phyloP scores from a whole-genome alignment of 1,284 basidiomycete species.

The Pterulicium gracile region DNA sequence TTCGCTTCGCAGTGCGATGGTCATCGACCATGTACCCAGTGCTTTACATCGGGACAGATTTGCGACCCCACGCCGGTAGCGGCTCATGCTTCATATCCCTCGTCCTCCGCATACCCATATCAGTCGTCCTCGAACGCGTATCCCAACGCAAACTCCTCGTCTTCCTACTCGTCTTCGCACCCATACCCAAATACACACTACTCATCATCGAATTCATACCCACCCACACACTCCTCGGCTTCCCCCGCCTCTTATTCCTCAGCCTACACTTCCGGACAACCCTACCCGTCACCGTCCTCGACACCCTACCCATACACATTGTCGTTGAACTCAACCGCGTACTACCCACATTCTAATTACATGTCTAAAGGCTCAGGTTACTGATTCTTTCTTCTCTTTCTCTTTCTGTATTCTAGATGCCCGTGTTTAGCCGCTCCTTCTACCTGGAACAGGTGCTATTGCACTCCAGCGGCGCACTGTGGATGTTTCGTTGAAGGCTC shows the following conservation, averaged over 20 bases:
- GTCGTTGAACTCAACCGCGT: neutral
- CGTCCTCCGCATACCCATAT: no score
- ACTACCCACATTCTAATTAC: neutral
- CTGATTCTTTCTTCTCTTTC: neutral
- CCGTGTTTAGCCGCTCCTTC: neutral
- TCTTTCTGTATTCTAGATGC: neutral
- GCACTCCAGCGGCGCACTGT: neutral
- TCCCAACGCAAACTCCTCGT: neutral
- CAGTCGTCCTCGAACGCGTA: no score
- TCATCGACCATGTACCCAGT: neutral
- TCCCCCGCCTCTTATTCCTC: neutral
- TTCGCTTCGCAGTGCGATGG: neutral
- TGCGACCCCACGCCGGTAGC: neutral
- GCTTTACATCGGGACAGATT: neutral
- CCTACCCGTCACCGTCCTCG: neutral
- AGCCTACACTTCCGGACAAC: neutral
- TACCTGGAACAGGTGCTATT: neutral
- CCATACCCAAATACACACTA: neutral
- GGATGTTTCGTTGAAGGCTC: neutral
- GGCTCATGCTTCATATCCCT: neutral
- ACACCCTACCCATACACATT: neutral
- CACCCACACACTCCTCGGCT: neutral
- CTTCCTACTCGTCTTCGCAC: neutral
- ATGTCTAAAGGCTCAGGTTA: neutral
- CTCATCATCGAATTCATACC: neutral